A percentile compares a stretch with the other conserved stretches of the same genome.
Conservation (phyloP, 495 filamentous ascomycete genomes). For the Penicillium longicatenatum region DNA sequence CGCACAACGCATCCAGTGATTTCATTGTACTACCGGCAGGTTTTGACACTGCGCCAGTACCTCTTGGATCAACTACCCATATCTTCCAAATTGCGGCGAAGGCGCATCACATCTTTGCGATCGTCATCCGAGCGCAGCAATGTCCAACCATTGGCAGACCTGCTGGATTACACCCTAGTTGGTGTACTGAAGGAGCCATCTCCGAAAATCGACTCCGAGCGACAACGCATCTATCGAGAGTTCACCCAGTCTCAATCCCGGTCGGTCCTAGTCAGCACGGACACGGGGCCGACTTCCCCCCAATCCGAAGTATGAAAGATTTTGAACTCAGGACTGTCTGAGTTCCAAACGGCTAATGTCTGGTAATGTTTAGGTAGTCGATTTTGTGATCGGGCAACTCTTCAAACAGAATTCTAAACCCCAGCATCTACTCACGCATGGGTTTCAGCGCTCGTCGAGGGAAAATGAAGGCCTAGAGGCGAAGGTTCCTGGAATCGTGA, state of each 20-base stretch:
- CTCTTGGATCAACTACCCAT: conserved; percentile 55
- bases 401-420: conserved; percentile 66
- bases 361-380: conserved; percentile 63
- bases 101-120: conserved; percentile 47
- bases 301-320: conserved; percentile 64
- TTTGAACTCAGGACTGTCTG: neutral
- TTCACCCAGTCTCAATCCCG: conserved; percentile 64
- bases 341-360: conserved; percentile 24
- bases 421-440: conserved; percentile 77
- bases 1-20: conserved; percentile 63
- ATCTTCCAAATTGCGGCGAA: conserved; percentile 53
- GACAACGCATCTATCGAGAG: conserved; percentile 57
- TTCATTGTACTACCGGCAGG: conserved; percentile 68
- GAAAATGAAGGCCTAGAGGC: conserved; percentile 34
- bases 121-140: conserved; percentile 6
- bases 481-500: conserved; percentile 56
- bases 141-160: conserved; percentile 37
- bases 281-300: conserved; percentile 40
- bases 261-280: conserved; percentile 36
- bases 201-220: conserved; percentile 39
- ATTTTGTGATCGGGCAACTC: conserved; percentile 76
- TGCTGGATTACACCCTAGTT: conserved; percentile 72
- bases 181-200: conserved; percentile 46
- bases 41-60: conserved; percentile 72
- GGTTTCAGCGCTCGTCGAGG: conserved; percentile 56